A percentile compares a stretch with the other conserved stretches of the same genome.
phyloP scores from a whole-genome alignment of 495 filamentous ascomycete species.

The Talaromyces borbonicus region DNA sequence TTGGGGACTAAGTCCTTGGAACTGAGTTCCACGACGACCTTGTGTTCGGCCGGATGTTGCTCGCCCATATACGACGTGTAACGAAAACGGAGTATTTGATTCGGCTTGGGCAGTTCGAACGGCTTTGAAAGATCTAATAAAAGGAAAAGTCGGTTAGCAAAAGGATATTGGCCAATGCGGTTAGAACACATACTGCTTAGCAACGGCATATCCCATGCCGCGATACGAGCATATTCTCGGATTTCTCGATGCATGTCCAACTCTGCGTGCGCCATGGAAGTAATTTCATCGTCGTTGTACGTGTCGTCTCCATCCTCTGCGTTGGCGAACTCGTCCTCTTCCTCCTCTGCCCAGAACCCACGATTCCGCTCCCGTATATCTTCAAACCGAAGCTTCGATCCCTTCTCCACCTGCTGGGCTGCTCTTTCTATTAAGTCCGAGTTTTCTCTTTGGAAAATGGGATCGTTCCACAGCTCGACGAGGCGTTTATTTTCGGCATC shows the following conservation, averaged over 20 bases:
- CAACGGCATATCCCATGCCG: constrained; percentile 94
- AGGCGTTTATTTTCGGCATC: constrained; percentile 27
- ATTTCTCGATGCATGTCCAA: constrained; percentile 83
- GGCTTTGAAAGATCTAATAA: constrained; percentile 65
- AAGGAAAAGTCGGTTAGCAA: no score
- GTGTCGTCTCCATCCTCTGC: constrained; percentile 53
- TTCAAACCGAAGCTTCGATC: constrained; percentile 25
- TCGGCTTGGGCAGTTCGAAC: constrained; percentile 58
- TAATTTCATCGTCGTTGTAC: constrained; percentile 72
- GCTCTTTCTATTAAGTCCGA: constrained; percentile 25
- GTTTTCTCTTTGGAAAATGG: constrained; percentile 17
- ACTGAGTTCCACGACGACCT: constrained; percentile 86
- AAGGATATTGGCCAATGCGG: no score
- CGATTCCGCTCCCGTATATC: constrained; percentile 19
- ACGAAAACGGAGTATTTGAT: constrained; percentile 73
- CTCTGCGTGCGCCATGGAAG: constrained; percentile 68
- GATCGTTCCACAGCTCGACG: constrained; percentile 32
- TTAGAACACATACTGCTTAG: constrained; percentile 59
- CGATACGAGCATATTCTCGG: constrained; percentile 75
- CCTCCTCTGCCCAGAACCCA: constrained; percentile 46
- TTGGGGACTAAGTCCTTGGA: constrained; percentile 52
- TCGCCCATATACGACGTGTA: constrained; percentile 98
- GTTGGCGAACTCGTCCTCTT: constrained; percentile 38
- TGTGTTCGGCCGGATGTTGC: constrained; percentile 77
- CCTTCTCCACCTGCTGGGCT: constrained; percentile 24